Conservation (phyloP, 225 moss, liverwort and hornwort species). For the Takakia lepidozioides region DNA sequence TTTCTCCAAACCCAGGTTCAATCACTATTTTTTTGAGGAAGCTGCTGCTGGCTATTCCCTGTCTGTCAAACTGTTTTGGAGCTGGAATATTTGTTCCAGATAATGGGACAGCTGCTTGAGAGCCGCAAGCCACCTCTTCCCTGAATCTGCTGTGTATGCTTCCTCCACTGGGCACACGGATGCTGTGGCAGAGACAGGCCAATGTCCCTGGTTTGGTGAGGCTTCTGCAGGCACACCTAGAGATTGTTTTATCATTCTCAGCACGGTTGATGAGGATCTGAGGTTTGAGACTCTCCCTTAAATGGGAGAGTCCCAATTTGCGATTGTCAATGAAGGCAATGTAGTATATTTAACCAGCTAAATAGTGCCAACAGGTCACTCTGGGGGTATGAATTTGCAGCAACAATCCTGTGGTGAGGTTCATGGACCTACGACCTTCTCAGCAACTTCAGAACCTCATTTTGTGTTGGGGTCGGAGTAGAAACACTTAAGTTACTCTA, state of each 20-base stretch:
- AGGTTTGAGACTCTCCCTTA: conserved; percentile 65
- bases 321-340: too few species aligned
- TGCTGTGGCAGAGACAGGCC: conserved; percentile 81
- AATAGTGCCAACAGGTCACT: too few species aligned
- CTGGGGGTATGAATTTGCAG: too few species aligned
- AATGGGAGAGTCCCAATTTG: too few species aligned
- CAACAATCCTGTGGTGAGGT: too few species aligned
- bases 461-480: too few species aligned
- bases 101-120: conserved; percentile 88
- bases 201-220: conserved; percentile 97
- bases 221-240: conserved; percentile 87
- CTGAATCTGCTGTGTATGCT: conserved; percentile 47
- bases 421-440: too few species aligned
- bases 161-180: conserved; percentile 56
- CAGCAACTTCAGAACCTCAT: too few species aligned
- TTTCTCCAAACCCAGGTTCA: conserved; percentile 95
- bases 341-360: too few species aligned
- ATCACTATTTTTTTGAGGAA: conserved; percentile 97
- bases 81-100: conserved; percentile 88
- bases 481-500: too few species aligned
- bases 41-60: conserved; percentile 87
- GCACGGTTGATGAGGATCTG: conserved; percentile 91
- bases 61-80: conserved; percentile 67
- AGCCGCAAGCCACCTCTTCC: conserved; percentile 70
- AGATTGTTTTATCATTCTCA: conserved; percentile 91